Evolutionary conservation across 2,329 filamentous ascomycete genomes (phyloP).

Genomic region (Neonectria punicea): DNA sequence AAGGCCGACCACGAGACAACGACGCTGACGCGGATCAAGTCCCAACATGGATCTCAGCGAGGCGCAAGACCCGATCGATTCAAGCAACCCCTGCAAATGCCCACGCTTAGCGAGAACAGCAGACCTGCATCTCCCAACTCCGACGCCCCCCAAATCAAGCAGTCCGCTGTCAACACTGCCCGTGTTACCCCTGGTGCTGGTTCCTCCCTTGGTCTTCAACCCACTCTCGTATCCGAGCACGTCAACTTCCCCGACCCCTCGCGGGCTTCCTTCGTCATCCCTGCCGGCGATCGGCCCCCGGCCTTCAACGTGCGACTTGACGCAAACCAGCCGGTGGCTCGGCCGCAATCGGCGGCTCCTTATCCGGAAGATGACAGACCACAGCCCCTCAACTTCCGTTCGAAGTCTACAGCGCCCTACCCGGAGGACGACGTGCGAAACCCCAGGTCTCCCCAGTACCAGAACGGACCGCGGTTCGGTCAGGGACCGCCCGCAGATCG

Average conservation of each 20-base stretch:
- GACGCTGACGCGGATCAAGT: slow-evolving; percentile 88
- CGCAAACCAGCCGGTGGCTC: slow-evolving; percentile 44
- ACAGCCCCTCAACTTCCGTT: slow-evolving; percentile 57
- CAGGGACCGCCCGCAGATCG: slow-evolving; percentile 60
- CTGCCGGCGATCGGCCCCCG: slow-evolving; percentile 52
- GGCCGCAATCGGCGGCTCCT: slow-evolving; percentile 69
- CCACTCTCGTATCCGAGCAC: slow-evolving; percentile 52
- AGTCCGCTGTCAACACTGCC: slow-evolving; percentile 27
- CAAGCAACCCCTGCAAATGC: slow-evolving; percentile 60
- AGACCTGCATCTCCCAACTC: slow-evolving; percentile 44
- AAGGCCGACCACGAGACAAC: slow-evolving; percentile 94
- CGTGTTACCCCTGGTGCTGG: slow-evolving; percentile 36
- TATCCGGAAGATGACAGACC: slow-evolving; percentile 77
- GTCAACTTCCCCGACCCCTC: slow-evolving; percentile 60
- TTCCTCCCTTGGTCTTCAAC: slow-evolving; percentile 54
- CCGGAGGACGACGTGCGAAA: slow-evolving; percentile 67
- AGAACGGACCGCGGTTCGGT: slow-evolving; percentile 60
- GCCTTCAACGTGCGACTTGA: slow-evolving; percentile 65
- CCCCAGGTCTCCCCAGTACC: slow-evolving; percentile 53
- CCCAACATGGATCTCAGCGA: slow-evolving; percentile 76
- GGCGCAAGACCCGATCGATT: slow-evolving; percentile 71
- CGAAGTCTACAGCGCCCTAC: slow-evolving; percentile 70
- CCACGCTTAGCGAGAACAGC: slow-evolving; percentile 59
- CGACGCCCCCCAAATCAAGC: slow-evolving; percentile 28
- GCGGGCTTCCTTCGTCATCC: slow-evolving; percentile 49